phyloP scores from a whole-genome alignment of 2,329 filamentous ascomycete species.

The Pseudogymnoascus pannorum region DNA sequence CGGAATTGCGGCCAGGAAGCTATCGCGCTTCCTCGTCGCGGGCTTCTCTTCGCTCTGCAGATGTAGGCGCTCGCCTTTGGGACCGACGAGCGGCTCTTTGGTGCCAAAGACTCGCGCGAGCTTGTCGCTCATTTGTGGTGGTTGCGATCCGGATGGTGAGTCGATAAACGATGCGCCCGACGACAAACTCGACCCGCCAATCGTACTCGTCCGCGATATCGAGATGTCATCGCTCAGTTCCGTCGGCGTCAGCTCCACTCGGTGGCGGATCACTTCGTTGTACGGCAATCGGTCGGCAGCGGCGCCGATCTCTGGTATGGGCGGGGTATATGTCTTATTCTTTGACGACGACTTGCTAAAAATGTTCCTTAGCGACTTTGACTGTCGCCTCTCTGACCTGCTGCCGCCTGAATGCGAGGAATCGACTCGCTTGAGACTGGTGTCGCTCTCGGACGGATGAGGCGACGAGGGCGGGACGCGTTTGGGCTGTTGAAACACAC shows the following conservation, averaged over 20 bases:
- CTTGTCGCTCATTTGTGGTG: neutral
- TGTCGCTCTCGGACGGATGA: neutral
- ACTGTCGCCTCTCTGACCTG: neutral
- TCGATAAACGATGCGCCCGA: neutral
- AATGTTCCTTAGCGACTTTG: neutral
- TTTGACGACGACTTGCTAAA: neutral
- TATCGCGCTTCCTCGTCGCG: neutral
- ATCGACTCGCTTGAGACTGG: neutral
- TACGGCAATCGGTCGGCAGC: neutral
- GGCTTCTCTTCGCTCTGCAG: neutral
- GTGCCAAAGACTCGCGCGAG: neutral
- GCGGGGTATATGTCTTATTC: neutral
- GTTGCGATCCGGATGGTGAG: neutral
- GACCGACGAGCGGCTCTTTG: neutral
- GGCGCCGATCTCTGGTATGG: neutral
- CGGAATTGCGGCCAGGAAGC: neutral
- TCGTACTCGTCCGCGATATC: neutral
- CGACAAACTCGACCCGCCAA: neutral
- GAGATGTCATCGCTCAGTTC: neutral
- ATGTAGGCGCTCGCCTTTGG: neutral
- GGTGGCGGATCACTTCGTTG: neutral
- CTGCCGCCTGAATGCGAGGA: neutral
- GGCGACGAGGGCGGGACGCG: neutral
- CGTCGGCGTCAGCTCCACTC: neutral
- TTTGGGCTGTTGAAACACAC: neutral